Percentiles rank a stretch among this genome's conserved stretches.
phyloP scores from a whole-genome alignment of 805 yeast species.

The Ogataea glucozyma region DNA sequence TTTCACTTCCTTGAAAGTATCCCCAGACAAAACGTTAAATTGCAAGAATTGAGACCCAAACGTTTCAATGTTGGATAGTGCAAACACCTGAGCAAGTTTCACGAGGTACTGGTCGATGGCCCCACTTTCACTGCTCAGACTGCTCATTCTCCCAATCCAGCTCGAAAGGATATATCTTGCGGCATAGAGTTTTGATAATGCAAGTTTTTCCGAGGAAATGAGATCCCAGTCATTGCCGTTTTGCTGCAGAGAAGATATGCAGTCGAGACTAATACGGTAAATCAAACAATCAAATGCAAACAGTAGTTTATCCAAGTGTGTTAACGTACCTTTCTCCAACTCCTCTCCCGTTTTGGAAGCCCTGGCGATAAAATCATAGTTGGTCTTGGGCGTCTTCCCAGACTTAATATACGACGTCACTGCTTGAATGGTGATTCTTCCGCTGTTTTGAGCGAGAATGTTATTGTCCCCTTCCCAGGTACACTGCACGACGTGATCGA shows the following conservation, averaged over 20 bases:
- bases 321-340: slow-evolving; percentile 32
- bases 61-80: slow-evolving; percentile 64
- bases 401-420: slow-evolving; percentile 39
- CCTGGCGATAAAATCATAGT: slow-evolving; percentile 40
- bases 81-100: slow-evolving; percentile 61
- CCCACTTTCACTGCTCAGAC: slow-evolving; percentile 32
- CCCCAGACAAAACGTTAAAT: slow-evolving; percentile 54
- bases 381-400: slow-evolving; percentile 48
- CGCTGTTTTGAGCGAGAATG: slow-evolving; percentile 79
- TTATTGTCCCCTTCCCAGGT: slow-evolving; percentile 99
- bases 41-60: slow-evolving; percentile 74
- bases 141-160: slow-evolving; percentile 38
- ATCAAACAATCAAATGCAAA: slow-evolving; percentile 43
- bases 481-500: slow-evolving; percentile 96
- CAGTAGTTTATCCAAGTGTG: slow-evolving; percentile 35
- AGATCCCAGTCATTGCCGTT: slow-evolving; percentile 45
- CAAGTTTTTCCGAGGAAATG: slow-evolving; percentile 47
- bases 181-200: slow-evolving; percentile 52
- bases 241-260: slow-evolving; percentile 35
- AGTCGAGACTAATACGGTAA: slow-evolving; percentile 39
- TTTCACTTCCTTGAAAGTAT: slow-evolving; percentile 43
- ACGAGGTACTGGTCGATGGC: slow-evolving; percentile 50
- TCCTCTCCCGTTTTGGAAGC: slow-evolving; percentile 35
- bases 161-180: slow-evolving; percentile 47
- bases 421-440: slow-evolving; percentile 68